Conservation (phyloP, 805 yeast species). For the Candida gorgasii region DNA sequence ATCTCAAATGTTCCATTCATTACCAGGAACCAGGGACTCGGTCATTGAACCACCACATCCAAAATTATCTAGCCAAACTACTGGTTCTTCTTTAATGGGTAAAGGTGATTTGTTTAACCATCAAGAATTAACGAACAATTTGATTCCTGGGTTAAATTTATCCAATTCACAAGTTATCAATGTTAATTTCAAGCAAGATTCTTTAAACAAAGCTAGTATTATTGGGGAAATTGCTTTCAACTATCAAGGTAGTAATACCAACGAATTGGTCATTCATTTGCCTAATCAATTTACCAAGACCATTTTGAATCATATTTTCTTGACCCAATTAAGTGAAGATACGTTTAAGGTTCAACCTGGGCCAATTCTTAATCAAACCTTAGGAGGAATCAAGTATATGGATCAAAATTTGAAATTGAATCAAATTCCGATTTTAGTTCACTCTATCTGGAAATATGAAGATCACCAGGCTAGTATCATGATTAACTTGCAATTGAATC, state of each 20-base stretch:
- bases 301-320: slow-evolving; percentile 40
- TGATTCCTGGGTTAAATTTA: slow-evolving; percentile 71
- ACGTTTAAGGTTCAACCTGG: slow-evolving; percentile 47
- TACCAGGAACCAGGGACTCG: slow-evolving; percentile 42
- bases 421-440: slow-evolving; percentile 64
- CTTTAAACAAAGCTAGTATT: slow-evolving; percentile 56
- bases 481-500: slow-evolving; percentile 62
- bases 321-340: slow-evolving; percentile 28
- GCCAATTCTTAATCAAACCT: slow-evolving; percentile 59
- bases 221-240: slow-evolving; percentile 88
- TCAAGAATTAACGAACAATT: slow-evolving; percentile 17
- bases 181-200: slow-evolving; percentile 73
- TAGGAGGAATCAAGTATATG: slow-evolving; percentile 81
- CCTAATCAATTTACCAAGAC: slow-evolving; percentile 52
- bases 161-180: slow-evolving; percentile 84
- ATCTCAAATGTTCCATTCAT: slow-evolving; percentile 48
- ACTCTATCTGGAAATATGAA: slow-evolving; percentile 91
- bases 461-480: slow-evolving; percentile 82
- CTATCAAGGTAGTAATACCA: slow-evolving; percentile 32
- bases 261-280: slow-evolving; percentile 37
- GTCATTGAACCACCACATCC: slow-evolving; percentile 24
- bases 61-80: slow-evolving; percentile 29
- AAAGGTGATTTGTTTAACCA: slow-evolving; percentile 24
- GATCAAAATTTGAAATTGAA: slow-evolving; percentile 25
- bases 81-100: slow-evolving; percentile 35